Conservation (phyloP, 495 filamentous ascomycete species). For the Annulohypoxylon nitens region DNA sequence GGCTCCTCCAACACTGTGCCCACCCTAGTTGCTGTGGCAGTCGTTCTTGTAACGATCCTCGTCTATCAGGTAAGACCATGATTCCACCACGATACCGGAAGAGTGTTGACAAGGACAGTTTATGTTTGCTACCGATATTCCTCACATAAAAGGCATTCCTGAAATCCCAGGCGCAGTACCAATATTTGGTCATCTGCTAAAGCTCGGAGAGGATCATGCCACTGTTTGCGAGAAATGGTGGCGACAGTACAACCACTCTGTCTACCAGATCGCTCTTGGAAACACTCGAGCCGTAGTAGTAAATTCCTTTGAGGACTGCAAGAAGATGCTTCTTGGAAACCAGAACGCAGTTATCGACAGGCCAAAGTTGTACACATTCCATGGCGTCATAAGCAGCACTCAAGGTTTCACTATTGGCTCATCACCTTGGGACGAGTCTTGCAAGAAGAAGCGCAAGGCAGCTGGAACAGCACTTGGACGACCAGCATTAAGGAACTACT, state of each 20-base stretch:
- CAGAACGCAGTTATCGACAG: constrained; percentile 64
- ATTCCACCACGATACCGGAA: not conserved
- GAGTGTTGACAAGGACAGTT: constrained; percentile 8
- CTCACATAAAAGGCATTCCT: constrained; percentile 59
- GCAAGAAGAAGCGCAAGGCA: constrained; percentile 65
- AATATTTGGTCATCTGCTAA: constrained; percentile 66
- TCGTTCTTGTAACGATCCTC: not conserved
- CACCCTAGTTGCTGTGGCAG: not conserved
- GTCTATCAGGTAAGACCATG: constrained; percentile 5
- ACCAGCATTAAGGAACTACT: constrained; percentile 61
- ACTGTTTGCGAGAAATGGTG: constrained; percentile 67
- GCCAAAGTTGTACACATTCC: constrained; percentile 64
- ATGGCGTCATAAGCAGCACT: constrained; percentile 62
- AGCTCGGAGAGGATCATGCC: constrained; percentile 69
- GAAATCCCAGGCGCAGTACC: constrained; percentile 66
- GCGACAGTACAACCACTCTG: constrained; percentile 63
- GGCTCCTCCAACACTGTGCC: not conserved
- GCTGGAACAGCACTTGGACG: constrained; percentile 61
- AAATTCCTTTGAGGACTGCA: constrained; percentile 63
- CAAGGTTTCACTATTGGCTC: constrained; percentile 63
- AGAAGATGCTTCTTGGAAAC: constrained; percentile 61
- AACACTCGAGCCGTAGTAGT: constrained; percentile 65
- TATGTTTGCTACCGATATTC: constrained; percentile 26
- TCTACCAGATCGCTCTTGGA: constrained; percentile 68
- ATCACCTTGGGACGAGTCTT: constrained; percentile 65